Base-by-base conservation (phyloP, 495 filamentous ascomycete genomes). In the Cudoniella acicularis region DNA sequence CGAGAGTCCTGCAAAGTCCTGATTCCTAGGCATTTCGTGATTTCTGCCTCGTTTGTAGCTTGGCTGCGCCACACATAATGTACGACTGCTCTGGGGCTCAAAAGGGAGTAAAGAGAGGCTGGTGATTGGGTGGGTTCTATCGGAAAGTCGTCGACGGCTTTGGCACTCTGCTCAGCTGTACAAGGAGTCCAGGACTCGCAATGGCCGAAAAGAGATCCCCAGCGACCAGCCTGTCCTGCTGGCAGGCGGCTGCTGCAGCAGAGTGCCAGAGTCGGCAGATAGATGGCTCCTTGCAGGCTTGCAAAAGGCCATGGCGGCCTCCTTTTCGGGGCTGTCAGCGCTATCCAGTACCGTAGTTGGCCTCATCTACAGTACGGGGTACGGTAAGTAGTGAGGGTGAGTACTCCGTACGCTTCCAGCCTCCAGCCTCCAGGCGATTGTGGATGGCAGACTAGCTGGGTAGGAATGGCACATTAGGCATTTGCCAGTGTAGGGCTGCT, bases 1-100 rank as follows among this genome's bases (percentile, higher is more conserved):
- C 17, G 11, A 46, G 54, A 63, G 61, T 63, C 61, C 61, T 63
- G 45, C 30, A 62, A 47, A 57, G 52, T 54, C 52, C 58, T 60
- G 52, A 11, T 54, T 55, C 16, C 23, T n/a, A 18, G 18, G 22
- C 2, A 22, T 22, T 24, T 26, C 9, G 36, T 41, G 9, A 16
- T 41, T 41, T 46, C 46, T n/a, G n/a, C 21, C 36, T 36, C 6
- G 46, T 25, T 41, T 22, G 24, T 23, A 36, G 30, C 25, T 48
- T n/a, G 24, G 16, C 51, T 54, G 24, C 58, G 58, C 58, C 51
- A 27, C 51, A 43, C 21, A 18, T 53, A 26, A n/a, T 10, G 51
- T 50, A 51, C 51, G 58, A 49, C 17, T 45, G 27, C 55, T 50
- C 30, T 45, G 57, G 50, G 30, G 57, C 36, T 46, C 52, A 20